A percentile compares a stretch with the other conserved stretches of the same genome.
phyloP scores from a whole-genome alignment of 2,329 filamentous ascomycete genomes.

The Sporothrix dimorphospora region DNA sequence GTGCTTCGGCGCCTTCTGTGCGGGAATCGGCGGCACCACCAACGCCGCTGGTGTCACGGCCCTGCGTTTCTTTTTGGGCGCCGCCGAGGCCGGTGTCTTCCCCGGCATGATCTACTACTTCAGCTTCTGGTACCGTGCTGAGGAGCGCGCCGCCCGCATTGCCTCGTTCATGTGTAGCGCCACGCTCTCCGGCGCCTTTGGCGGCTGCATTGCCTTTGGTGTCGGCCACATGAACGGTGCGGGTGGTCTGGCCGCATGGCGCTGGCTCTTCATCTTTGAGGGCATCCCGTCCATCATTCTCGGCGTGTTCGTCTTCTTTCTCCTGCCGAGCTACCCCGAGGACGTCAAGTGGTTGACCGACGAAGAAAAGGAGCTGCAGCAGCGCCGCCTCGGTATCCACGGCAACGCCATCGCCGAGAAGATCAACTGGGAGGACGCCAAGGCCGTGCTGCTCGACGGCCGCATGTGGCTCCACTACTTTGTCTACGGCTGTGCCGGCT shows the following conservation, averaged over 20 bases:
- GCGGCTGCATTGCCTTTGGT: constrained; percentile 66
- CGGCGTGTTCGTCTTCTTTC: constrained; percentile 42
- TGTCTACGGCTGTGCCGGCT: constrained; percentile 55
- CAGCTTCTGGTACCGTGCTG: constrained; percentile 73
- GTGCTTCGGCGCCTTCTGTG: constrained; percentile 68
- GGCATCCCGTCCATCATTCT: constrained; percentile 19
- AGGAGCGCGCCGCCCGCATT: constrained; percentile 70
- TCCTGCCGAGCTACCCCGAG: constrained; percentile 69
- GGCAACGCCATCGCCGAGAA: constrained; percentile 62
- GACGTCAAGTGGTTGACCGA: constrained; percentile 64
- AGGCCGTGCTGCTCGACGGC: constrained; percentile 67
- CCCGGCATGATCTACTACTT: constrained; percentile 58
- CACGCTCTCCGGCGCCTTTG: constrained; percentile 72
- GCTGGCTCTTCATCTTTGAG: constrained; percentile 61
- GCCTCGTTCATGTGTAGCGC: constrained; percentile 72
- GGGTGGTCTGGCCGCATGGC: constrained; percentile 66
- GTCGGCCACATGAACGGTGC: constrained; percentile 72
- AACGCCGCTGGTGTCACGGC: constrained; percentile 65
- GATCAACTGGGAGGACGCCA: constrained; percentile 67
- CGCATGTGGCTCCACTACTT: constrained; percentile 70
- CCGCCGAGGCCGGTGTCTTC: constrained; percentile 57
- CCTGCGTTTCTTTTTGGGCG: constrained; percentile 68
- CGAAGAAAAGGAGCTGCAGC: constrained; percentile 61
- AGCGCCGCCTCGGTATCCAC: constrained; percentile 49
- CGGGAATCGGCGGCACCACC: constrained; percentile 66